Evolutionary conservation across 108 stramenopile species (phyloP).

Genomic region (Cyclotella cryptica): DNA sequence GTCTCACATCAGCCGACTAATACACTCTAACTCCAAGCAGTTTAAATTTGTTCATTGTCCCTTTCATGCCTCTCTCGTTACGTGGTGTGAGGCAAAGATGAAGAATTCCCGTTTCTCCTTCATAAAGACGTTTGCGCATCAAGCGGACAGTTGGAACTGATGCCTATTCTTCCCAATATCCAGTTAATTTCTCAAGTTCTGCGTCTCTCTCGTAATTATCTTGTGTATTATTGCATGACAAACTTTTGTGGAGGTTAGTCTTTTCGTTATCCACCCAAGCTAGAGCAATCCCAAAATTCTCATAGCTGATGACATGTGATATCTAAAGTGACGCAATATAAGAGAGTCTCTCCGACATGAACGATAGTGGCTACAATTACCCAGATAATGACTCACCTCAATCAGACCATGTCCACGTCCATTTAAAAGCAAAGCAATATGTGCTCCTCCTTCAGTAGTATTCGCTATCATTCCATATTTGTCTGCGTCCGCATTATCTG

Average conservation of each 20-base stretch:
- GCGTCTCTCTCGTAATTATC: background rate
- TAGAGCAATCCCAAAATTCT: background rate
- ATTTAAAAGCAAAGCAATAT: background rate
- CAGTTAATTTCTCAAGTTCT: background rate
- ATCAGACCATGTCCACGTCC: background rate
- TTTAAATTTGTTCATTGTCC: background rate
- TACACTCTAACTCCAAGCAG: background rate
- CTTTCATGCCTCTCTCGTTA: background rate
- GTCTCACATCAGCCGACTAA: background rate
- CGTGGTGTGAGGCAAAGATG: background rate
- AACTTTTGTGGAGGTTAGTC: background rate
- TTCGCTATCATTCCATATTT: conserved; percentile 28
- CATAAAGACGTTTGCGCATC: background rate
- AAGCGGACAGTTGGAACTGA: background rate
- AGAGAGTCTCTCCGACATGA: too few species aligned
- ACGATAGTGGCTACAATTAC: too few species aligned
- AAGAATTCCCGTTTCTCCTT: background rate
- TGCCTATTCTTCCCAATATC: background rate
- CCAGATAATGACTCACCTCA: background rate
- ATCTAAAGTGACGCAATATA: background rate
- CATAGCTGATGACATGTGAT: conserved; percentile 1
- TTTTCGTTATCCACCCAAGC: background rate
- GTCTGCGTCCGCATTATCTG: conserved; percentile 39
- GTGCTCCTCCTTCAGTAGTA: background rate
- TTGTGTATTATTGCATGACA: background rate